phyloP scores from a whole-genome alignment of 441 rosid species.

The Breynia disticha region DNA sequence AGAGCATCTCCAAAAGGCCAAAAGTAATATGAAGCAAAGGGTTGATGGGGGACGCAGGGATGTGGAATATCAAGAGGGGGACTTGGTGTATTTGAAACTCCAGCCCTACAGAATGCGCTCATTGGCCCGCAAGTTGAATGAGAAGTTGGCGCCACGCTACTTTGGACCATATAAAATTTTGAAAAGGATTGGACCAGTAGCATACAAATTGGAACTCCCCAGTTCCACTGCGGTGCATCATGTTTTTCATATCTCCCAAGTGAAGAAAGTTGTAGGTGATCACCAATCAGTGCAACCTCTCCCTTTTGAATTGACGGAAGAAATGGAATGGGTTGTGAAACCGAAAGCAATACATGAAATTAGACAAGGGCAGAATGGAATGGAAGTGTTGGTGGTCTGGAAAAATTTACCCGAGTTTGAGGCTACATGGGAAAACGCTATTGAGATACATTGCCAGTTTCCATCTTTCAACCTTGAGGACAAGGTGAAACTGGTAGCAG shows the following conservation, averaged over 20 bases:
- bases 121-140: not conserved
- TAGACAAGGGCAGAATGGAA: too few relatives aligned
- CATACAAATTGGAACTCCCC: not conserved
- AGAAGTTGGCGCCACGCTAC: not conserved
- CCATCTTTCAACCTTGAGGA: too few relatives aligned
- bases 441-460: too few relatives aligned
- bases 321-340: too few relatives aligned
- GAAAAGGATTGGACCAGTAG: not conserved
- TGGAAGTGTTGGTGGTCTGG: too few relatives aligned
- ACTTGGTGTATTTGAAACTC: not conserved
- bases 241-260: not conserved
- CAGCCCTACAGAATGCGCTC: not conserved
- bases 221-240: not conserved
- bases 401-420: too few relatives aligned
- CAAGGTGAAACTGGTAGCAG: too few relatives aligned
- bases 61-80: not conserved
- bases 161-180: not conserved
- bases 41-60: not conserved
- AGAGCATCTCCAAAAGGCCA: not conserved
- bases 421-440: too few relatives aligned
- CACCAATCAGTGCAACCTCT: too few relatives aligned
- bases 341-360: too few relatives aligned
- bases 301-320: too few relatives aligned
- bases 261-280: too few relatives aligned
- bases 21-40: not conserved